Conservation (phyloP, 176 grass and related monocot genomes). For the Triticum monococcum region DNA sequence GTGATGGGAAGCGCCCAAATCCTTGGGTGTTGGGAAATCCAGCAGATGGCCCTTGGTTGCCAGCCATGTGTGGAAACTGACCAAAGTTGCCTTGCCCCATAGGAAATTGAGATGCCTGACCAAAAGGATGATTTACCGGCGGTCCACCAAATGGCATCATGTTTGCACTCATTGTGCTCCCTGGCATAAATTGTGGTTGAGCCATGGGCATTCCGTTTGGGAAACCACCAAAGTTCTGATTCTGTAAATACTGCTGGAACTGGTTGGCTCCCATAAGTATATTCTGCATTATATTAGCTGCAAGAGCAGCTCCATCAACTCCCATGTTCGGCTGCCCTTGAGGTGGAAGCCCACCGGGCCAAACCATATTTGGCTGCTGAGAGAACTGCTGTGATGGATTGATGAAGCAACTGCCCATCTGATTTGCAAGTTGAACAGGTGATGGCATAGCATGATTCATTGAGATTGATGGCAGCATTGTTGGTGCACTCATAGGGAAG, state of each 20-base stretch:
- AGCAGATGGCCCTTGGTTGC: conserved; percentile 29
- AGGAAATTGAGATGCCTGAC: conserved; percentile 16
- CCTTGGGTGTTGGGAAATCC: conserved; percentile 38
- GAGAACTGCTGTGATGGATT: conserved; percentile 53
- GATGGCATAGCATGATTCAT: conserved; percentile 41
- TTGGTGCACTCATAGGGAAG: conserved; percentile 23
- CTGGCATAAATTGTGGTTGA: conserved; percentile 36
- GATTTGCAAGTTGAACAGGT: conserved; percentile 35
- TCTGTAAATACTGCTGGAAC: conserved; percentile 46
- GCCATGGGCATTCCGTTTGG: conserved; percentile 43
- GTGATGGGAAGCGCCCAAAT: not conserved
- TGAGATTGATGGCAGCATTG: conserved; percentile 1
- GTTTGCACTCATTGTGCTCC: conserved; percentile 19
- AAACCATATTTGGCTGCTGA: conserved; percentile 47
- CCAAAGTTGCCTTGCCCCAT: conserved; percentile 40
- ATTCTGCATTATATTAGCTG: conserved; percentile 44
- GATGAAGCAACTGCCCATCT: conserved; percentile 46
- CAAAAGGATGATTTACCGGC: conserved; percentile 25
- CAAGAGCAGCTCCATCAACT: conserved; percentile 51
- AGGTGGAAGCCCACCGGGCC: conserved; percentile 38
- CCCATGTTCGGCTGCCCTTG: conserved; percentile 36
- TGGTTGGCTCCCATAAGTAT: conserved; percentile 37
- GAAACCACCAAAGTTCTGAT: conserved; percentile 42
- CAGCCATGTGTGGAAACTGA: conserved; percentile 22
- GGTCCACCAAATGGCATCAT: conserved; percentile 28